Conservation (phyloP, 176 grass and related monocot genomes). For the Aegilops longissima region DNA sequence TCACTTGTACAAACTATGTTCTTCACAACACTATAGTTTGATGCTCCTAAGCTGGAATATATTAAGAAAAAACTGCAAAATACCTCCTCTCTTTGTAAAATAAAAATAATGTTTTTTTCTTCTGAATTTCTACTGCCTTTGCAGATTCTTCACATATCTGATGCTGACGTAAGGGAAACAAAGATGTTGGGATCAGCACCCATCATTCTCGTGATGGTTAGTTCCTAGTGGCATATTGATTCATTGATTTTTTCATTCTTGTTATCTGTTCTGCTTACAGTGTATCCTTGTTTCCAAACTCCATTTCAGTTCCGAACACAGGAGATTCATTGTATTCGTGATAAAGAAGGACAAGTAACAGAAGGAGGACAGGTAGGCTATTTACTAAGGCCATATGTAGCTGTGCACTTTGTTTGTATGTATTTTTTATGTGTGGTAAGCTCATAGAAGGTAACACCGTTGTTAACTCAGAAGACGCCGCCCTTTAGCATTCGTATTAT, state of each 20-base stretch:
- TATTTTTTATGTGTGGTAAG: background rate
- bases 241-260: background rate
- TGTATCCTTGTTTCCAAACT: slow-evolving; percentile 25
- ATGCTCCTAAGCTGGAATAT: slow-evolving; percentile 27
- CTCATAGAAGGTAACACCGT: slow-evolving; percentile 7
- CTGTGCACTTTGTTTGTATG: background rate
- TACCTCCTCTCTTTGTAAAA: background rate
- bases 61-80: background rate
- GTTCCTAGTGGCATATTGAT: background rate
- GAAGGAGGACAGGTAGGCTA: slow-evolving; percentile 81
- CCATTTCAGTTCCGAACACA: slow-evolving; percentile 86
- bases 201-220: slow-evolving; percentile 68
- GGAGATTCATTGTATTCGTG: slow-evolving; percentile 91
- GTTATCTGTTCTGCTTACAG: slow-evolving; percentile 27
- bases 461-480: background rate
- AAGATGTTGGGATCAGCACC: slow-evolving; percentile 94
- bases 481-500: background rate
- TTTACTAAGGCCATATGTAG: background rate
- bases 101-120: background rate
- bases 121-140: slow-evolving; percentile 28
- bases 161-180: slow-evolving; percentile 91
- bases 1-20: slow-evolving; percentile 12
- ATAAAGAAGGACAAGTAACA: slow-evolving; percentile 70
- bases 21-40: slow-evolving; percentile 5
- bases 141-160: slow-evolving; percentile 96